Conservation (phyloP, 169 alveolate species). For the Plasmodium cynomolgi region DNA sequence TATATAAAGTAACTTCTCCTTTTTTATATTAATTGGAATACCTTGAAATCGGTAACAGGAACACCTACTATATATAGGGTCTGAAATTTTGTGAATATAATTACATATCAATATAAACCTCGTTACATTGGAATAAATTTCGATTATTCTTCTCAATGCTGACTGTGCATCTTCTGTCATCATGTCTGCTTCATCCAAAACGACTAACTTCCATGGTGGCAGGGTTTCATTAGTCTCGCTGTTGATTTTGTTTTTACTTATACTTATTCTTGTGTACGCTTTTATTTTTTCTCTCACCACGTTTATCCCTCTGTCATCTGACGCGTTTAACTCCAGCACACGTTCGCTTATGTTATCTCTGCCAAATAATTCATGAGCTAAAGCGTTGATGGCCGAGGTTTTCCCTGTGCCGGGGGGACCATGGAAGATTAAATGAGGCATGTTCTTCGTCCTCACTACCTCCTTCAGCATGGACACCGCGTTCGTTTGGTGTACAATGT, state of each 20-base stretch:
- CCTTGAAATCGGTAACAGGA: constrained; percentile 96
- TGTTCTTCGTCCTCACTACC: constrained; percentile 82
- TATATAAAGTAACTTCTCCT: constrained; percentile 90
- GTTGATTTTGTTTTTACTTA: constrained; percentile 87
- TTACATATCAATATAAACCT: constrained; percentile 99
- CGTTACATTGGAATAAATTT: constrained; percentile 94
- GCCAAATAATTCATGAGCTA: constrained; percentile 95
- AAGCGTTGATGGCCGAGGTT: constrained; percentile 97
- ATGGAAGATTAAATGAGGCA: constrained; percentile 96
- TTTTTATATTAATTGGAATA: constrained; percentile 92
- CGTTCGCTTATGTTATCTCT: constrained; percentile 92
- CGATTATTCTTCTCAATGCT: constrained; percentile 98
- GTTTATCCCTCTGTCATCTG: constrained; percentile 99
- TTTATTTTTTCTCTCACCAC: constrained; percentile 98
- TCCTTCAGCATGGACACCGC: constrained; percentile 86
- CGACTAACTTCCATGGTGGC: constrained; percentile 95
- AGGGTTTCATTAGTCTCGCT: constrained; percentile 87
- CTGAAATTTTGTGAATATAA: constrained; percentile 95
- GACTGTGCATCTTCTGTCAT: constrained; percentile 99
- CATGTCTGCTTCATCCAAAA: constrained; percentile 99
- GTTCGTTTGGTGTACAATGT: constrained; percentile 86
- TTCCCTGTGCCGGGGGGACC: constrained; percentile 99
- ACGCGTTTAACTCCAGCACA: constrained; percentile 98
- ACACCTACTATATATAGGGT: constrained; percentile 96
- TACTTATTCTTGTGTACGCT: constrained; percentile 95